Base-by-base conservation (phyloP, 345 rosid species). In the Lepidium sativum region DNA sequence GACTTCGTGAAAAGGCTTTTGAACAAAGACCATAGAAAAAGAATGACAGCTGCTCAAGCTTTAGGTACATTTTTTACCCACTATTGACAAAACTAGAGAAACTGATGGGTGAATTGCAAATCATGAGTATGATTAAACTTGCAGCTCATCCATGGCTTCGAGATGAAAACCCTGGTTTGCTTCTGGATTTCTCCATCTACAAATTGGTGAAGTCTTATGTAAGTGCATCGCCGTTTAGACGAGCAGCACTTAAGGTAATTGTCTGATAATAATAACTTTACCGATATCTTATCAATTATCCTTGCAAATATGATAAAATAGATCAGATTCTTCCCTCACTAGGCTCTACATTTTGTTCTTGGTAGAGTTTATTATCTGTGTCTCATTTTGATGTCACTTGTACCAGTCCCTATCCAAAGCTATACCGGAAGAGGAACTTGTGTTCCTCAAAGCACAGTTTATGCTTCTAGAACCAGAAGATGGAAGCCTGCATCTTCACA, bases 11-110 rank as follows among this genome's bases (percentile, higher is more conserved):
- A 78, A 82, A 80, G 97, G 79, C 97, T 88, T 74, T 78, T 91
- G 64, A 95, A 83, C 75, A 95, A 95, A 84, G 99, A 95, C 68
- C 84, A 85, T 59, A 80, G 99, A 78, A 95, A 91, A 85, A 81
- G 99, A 84, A 86, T 95, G 92, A 91, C 97, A 20, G 95, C 97
- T 41, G 84, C 86, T 50, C 99, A 91, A 82, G 98, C 96, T 65
- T 78, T 91, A 67, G 71, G 98, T 95, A 85, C 78, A 82, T 75
- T 63, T 33, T 13, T 23, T 16, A 41, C 38, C 11, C 8, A 57
- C 1, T 37, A 11, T 23, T 59, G 41, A 45, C 41, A 10, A 21
- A 60, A 9, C 38, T 14, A 18, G 59, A 20, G 61, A 66, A 32
- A 68, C 8, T 54, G 35, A 23, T 32, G 2, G 12, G 60, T 33